Evolutionary conservation across 2,329 filamentous ascomycete species (phyloP), one percentile per base, ranked within the genome.

Genomic region (Cladophialophora exuberans): DNA sequence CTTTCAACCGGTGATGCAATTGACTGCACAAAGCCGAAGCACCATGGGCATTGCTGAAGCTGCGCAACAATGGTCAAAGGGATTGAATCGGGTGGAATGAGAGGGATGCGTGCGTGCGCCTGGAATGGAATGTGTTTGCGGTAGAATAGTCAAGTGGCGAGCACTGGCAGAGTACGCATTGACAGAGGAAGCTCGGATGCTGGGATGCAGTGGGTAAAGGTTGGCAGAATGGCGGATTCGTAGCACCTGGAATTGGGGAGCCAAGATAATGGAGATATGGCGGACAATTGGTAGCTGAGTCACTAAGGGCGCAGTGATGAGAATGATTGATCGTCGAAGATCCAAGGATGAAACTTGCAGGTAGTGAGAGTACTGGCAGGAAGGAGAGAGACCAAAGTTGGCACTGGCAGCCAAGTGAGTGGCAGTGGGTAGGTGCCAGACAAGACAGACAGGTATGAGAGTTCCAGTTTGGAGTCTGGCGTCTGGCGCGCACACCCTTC

Each of bases 1-100:
- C 22, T 43, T 30, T 22, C 20, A 42, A 38, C 28, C 33, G 48
- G 53, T 52, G 57, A 56, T 56, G 57, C 57, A 60, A 54, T 54
- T 10, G 28, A 30, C 47, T 47, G 57, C 57, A 54, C 52, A 39
- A 52, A 39, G 31, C 48, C 39, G 28, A 20, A 46, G 55, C 56
- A 59, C 30, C 28, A 41, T 48, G 52, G n/a, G 41, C 42, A 42
- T 54, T 43, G 48, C 39, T 46, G 15, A 26, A 31, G 35, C 42
- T 48, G 52, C 51, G 56, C 41, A 52, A 26, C 20, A 28, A 22
- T 41, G 26, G 25, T 20, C 25, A 31, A 31, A 31, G 38, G 13
- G 35, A 22, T 26, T 18, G 23, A 18, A 25, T 22, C 23, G 25
- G 18, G 31, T 18, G 20, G 22, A 35, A 44, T 25, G 22, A 38